Conservation (phyloP, 768 basidiomycete species). For the Vishniacozyma victoriae region DNA sequence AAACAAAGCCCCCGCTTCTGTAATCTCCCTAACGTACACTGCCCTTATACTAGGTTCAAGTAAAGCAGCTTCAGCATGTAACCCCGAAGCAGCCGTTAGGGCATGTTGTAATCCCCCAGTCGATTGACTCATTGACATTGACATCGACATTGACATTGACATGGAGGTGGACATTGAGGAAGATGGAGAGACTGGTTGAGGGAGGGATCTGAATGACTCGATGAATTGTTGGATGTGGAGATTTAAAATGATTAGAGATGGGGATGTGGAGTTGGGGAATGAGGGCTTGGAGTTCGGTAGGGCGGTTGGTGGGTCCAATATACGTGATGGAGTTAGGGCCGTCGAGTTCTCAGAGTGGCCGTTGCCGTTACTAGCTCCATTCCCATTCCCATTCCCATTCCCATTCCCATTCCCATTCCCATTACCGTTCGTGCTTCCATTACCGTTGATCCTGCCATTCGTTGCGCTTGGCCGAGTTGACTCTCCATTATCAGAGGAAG, state of each 20-base stretch:
- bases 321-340: too few species aligned
- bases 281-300: too few species aligned
- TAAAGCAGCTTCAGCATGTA: conserved; percentile 59
- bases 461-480: too few species aligned
- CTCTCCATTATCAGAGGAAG: background rate
- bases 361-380: background rate
- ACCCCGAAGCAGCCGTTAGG: conserved; percentile 53
- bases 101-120: too few species aligned
- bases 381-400: background rate
- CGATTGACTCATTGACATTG: too few species aligned
- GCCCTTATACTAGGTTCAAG: conserved; percentile 59
- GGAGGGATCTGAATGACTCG: conserved; percentile 59
- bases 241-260: conserved; percentile 72
- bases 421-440: background rate
- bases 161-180: conserved; percentile 60
- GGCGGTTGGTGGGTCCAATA: too few species aligned
- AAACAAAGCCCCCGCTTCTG: conserved; percentile 67
- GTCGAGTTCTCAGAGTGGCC: background rate
- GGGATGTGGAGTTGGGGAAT: conserved; percentile 56
- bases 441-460: too few species aligned
- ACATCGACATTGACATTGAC: conserved; percentile 8
- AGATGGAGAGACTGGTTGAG: conserved; percentile 67
- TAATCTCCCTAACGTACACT: conserved; percentile 64
- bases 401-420: conserved; percentile 3
- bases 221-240: conserved; percentile 81